A percentile compares a stretch with the other conserved stretches of the same genome.
Conservation (phyloP, 345 rosid genomes). For the Gossypium anomalum region DNA sequence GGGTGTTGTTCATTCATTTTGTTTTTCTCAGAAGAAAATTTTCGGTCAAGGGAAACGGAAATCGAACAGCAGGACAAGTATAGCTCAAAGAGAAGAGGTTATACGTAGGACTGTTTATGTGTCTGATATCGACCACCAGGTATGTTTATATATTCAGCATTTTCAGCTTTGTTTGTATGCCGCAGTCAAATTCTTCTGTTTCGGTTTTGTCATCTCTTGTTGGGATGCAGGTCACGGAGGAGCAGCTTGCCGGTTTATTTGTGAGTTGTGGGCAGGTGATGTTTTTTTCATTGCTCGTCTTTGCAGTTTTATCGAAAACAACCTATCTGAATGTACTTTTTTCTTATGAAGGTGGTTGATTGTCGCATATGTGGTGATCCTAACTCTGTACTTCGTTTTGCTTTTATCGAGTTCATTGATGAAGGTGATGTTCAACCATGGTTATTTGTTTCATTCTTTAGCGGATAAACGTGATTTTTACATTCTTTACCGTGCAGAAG, state of each 20-base stretch:
- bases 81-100: slow-evolving; percentile 88
- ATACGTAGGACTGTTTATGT: slow-evolving; percentile 90
- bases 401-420: slow-evolving; percentile 87
- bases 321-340: neutral
- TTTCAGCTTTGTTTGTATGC: neutral
- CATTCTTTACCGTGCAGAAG: slow-evolving; percentile 41
- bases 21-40: slow-evolving; percentile 53
- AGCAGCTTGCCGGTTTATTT: slow-evolving; percentile 91
- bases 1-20: slow-evolving; percentile 13
- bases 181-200: neutral
- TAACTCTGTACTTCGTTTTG: slow-evolving; percentile 89
- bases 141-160: slow-evolving; percentile 13
- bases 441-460: neutral
- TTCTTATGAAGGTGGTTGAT: slow-evolving; percentile 66
- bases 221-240: slow-evolving; percentile 74
- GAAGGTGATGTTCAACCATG: slow-evolving; percentile 46
- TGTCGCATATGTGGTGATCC: slow-evolving; percentile 98
- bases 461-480: neutral
- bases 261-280: slow-evolving; percentile 77
- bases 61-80: slow-evolving; percentile 69
- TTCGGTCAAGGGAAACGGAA: slow-evolving; percentile 70
- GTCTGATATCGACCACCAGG: slow-evolving; percentile 95
- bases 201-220: neutral
- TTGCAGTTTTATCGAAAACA: neutral
- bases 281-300: slow-evolving; percentile 13